These are phyloP conservation scores for Sporobolomyces phaffii DNA, from an alignment of 768 basidiomycete species.

Conservation along the genomic window DNA sequence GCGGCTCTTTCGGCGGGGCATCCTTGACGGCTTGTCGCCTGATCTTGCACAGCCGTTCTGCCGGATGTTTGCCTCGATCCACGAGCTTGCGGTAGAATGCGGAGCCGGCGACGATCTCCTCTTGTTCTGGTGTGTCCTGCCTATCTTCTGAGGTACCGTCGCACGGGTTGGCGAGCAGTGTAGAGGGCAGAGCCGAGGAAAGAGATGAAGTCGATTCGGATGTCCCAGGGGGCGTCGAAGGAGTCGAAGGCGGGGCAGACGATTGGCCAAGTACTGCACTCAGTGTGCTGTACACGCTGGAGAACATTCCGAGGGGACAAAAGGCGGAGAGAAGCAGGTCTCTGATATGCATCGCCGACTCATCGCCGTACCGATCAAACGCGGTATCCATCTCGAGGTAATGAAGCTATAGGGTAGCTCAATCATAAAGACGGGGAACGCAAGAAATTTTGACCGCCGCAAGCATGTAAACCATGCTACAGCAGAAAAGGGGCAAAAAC, in stretches of 20 bases:
- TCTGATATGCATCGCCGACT: no score
- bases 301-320: background rate
- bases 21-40: constrained; percentile 2
- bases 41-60: constrained; percentile 4
- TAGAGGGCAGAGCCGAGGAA: background rate
- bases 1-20: constrained; percentile 18
- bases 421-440: no score
- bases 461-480: no score
- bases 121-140: background rate
- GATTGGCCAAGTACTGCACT: background rate
- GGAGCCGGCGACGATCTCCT: background rate
- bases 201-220: background rate
- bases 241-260: background rate
- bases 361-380: no score
- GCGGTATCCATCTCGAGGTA: no score
- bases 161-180: no score
- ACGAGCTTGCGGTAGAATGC: constrained; percentile 17
- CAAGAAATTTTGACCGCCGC: no score
- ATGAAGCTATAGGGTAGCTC: no score
- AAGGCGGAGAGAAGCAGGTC: background rate
- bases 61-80: background rate
- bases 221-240: background rate
- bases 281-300: background rate
- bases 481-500: no score
- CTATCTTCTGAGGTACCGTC: background rate